Conservation (phyloP, 768 basidiomycete species). For the Phallus indusiatus region DNA sequence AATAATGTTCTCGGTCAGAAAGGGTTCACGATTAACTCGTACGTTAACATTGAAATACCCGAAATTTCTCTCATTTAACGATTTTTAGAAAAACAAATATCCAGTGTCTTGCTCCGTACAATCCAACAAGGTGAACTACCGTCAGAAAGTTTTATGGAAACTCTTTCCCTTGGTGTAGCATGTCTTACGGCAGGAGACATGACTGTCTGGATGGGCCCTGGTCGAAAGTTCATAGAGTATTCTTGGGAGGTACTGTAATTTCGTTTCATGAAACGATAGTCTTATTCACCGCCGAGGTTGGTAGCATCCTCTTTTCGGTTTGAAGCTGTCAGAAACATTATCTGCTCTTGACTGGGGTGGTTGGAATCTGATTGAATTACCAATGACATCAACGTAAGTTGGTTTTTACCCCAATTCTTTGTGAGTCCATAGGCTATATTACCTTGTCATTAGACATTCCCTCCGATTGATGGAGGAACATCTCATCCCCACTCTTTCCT, state of each 20-base stretch:
- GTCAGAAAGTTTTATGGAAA: background rate
- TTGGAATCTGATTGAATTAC: conserved; percentile 62
- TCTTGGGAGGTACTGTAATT: conserved; percentile 25
- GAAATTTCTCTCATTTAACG: background rate
- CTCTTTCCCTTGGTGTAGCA: conserved; percentile 13
- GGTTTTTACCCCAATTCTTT: background rate
- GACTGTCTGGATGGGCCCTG: conserved; percentile 35
- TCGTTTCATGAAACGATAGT: background rate
- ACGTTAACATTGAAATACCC: conserved; percentile 19
- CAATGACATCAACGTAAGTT: conserved; percentile 32
- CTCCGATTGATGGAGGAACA: background rate
- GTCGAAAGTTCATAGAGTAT: conserved; percentile 48
- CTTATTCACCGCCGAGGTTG: background rate
- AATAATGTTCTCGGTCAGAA: conserved; percentile 52
- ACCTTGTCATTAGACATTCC: background rate
- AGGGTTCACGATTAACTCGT: conserved; percentile 63
- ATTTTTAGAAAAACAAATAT: conserved; percentile 27
- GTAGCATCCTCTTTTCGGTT: conserved; percentile 30
- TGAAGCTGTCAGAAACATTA: conserved; percentile 50
- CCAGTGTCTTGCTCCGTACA: conserved; percentile 6
- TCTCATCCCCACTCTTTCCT: background rate
- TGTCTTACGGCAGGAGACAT: conserved; percentile 35
- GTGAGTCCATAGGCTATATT: background rate
- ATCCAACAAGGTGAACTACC: background rate
- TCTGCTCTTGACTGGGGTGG: conserved; percentile 65